Evolutionary conservation across 2,329 filamentous ascomycete genomes (phyloP), one percentile per base, ranked within the genome.

Genomic region (Fusarium sororula): DNA sequence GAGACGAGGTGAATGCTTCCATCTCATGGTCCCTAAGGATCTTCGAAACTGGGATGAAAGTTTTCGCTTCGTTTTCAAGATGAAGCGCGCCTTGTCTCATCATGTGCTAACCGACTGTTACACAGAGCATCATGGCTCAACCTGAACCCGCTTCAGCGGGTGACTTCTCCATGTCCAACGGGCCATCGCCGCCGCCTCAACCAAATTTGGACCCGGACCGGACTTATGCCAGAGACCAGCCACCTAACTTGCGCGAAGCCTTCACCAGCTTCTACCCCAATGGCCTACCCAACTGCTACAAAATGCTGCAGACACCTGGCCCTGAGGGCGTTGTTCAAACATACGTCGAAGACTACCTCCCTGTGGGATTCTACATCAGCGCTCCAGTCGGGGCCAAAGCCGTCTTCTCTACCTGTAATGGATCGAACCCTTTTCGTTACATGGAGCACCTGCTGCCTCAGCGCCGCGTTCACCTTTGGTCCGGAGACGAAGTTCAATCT

Each of bases 351-450:
- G 78, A 82, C 63, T 72, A 81, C 48, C 79, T 85, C 18, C 78
- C 80, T 4, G 63, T 79, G 12, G 79, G 79, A 12, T 85, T 84
- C 73, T 86, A 85, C 74, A 82, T 70, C 13, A 79, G 79, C 13
- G 78, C 82, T 10, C 80, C 79, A 1, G 20, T 59, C 4, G 66
- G 78, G 8, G 79, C 81, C 10, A 73, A 50, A 15, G 84, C 83
- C 15, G 72, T 82, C 39, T 84, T 87, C 75, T 87, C 85, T 7
- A 86, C 84, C 17, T 47, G 55, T 3, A 65, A 79, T 26, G 82
- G 82, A 38, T 55, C 72, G 22, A 74, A 68, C 1, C 56, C 70
- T 0, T 83, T 84, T 42, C 81, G 81, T 12, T 48, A 37, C 7
- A 72, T 83, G 68, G 56, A 65, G 20, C 79, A 78, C 45, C 78